Evolutionary conservation across 495 filamentous ascomycete genomes (phyloP).

Genomic region (Penicillium cosmopolitanum): DNA sequence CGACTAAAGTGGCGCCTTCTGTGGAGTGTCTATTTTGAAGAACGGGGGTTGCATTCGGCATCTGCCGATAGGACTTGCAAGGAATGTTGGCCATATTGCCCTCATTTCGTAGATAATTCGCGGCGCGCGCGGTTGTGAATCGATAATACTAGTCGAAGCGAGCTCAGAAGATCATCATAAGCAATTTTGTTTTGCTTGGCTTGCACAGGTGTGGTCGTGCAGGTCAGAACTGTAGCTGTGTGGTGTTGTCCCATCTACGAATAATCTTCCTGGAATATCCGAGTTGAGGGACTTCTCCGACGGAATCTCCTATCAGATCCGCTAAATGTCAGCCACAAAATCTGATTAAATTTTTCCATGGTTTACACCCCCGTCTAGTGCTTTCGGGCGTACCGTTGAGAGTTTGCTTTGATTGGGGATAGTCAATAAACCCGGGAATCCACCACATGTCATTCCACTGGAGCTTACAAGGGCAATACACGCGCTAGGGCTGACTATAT

Average conservation of each 20-base stretch:
- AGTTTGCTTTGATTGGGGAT: not conserved
- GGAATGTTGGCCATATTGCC: no score
- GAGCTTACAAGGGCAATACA: not conserved
- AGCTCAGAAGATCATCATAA: not conserved
- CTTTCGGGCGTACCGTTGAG: not conserved
- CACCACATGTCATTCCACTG: not conserved
- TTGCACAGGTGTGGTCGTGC: not conserved
- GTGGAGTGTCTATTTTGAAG: not conserved
- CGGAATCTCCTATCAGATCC: constrained; percentile 5
- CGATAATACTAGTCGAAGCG: not conserved
- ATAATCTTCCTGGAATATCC: not conserved
- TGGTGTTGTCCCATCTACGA: not conserved
- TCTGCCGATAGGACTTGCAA: not conserved
- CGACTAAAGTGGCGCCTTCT: not conserved
- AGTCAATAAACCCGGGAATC: not conserved
- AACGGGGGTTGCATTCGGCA: not conserved
- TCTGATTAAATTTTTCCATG: constrained; percentile 4
- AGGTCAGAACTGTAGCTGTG: not conserved
- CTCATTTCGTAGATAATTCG: not conserved
- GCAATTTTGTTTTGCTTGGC: not conserved
- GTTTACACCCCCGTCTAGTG: not conserved
- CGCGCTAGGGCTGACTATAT: not conserved
- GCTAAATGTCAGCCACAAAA: not conserved
- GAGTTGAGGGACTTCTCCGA: not conserved
- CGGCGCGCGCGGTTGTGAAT: constrained; percentile 1